Percentiles rank a stretch among this genome's conserved stretches.
Conservation (phyloP, 2,329 filamentous ascomycete genomes). For the Neurospora sp. region DNA sequence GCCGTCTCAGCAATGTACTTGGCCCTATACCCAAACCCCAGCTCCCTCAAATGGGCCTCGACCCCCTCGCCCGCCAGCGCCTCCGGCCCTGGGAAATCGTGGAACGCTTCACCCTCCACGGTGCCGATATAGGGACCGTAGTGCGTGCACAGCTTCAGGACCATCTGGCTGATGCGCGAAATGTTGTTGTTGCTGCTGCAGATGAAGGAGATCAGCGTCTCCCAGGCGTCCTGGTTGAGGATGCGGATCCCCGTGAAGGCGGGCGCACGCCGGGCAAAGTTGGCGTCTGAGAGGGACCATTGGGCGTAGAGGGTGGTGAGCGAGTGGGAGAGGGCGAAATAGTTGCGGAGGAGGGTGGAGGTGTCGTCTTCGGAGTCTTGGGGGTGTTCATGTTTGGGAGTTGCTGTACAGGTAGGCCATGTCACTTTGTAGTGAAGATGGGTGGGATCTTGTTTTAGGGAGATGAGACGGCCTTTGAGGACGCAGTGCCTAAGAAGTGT, state of each 20-base stretch:
- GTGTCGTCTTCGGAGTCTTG: constrained; percentile 51
- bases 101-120: constrained; percentile 60
- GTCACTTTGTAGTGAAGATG: constrained; percentile 72
- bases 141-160: constrained; percentile 76
- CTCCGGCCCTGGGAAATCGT: constrained; percentile 76
- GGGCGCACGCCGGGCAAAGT: constrained; percentile 80
- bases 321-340: constrained; percentile 78
- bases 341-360: constrained; percentile 63
- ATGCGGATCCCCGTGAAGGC: constrained; percentile 88
- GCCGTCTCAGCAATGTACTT: constrained; percentile 89
- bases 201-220: constrained; percentile 86
- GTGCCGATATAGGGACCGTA: constrained; percentile 72
- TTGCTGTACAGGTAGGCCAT: constrained; percentile 34
- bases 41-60: constrained; percentile 65
- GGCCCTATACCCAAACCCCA: constrained; percentile 92
- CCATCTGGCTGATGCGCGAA: constrained; percentile 89
- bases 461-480: constrained; percentile 74
- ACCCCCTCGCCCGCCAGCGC: constrained; percentile 65
- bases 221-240: constrained; percentile 90
- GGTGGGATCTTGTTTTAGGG: constrained; percentile 69
- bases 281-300: constrained; percentile 77
- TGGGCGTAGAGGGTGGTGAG: constrained; percentile 67
- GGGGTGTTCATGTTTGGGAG: constrained; percentile 17
- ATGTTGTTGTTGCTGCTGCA: constrained; percentile 99
- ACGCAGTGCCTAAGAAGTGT: constrained; percentile 56